Base-by-base conservation (phyloP, 2,329 filamentous ascomycete genomes). In the Leptosphaerulina australis region DNA sequence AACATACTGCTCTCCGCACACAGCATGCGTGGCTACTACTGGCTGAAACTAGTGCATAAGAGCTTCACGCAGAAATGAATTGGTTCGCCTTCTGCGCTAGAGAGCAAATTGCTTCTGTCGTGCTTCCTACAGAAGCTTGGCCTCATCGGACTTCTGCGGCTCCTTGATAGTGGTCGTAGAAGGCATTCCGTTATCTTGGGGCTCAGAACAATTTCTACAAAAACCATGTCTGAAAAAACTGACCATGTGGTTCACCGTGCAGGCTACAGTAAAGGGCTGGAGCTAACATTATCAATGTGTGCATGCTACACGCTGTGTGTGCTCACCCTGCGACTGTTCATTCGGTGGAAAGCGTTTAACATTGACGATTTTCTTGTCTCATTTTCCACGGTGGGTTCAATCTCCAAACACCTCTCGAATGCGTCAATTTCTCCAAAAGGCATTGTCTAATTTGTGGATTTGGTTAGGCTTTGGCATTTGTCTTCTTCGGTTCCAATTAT, bases 251-350 rank as follows among this genome's bases (percentile, higher is more conserved):
- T 10, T 20, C 25, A 38, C 9, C 28, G 18, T 2, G 35, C 43
- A 11, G 55, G 51, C 15, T 44, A 52, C 31, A 47, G 36, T 12
- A 44, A 48, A 36, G 38, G 40, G 4, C 41, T 58, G 5, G 43
- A 52, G 20, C 41, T 57, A 5, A 18, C 47, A 8, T 17, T 57
- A n/a, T 28, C 51, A 5, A 35, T 55, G 3, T 58, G 55, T 36
- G 12, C 53, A 15, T 58, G 55, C 28, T 58, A 55, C 18, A 58
- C 51, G 9, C 30, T 55, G 30, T 55, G 55, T 43, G 39, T 55
- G 21, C 36, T 44, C 15, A 25, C n/a, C 18, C 41, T 58, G 12
- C 51, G 51, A 29, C 24, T 44, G 12, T 58, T 44, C 12, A 46
- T 50, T 26, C 55, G 55, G 30, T 55, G 51, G 55, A 43, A 33